Evolutionary conservation across 2,329 filamentous ascomycete species (phyloP).

Genomic region (Xylariales sp.): DNA sequence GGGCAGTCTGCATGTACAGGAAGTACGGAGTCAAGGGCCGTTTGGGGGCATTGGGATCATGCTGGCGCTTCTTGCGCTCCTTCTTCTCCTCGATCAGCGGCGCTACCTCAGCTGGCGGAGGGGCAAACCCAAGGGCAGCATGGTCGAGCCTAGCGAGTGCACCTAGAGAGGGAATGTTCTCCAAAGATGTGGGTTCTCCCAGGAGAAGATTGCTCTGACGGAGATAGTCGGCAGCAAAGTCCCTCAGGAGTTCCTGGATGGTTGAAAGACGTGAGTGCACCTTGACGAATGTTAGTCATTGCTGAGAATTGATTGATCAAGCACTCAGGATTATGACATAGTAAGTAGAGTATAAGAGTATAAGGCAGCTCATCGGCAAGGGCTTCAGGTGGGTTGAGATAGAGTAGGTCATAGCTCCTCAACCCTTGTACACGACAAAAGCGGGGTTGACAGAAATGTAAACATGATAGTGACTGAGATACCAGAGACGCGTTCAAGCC

Average conservation of each 20-base stretch:
- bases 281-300: conserved; percentile 44
- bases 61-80: conserved; percentile 82
- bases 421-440: background rate
- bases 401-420: background rate
- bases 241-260: conserved; percentile 73
- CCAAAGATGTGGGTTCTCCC: conserved; percentile 52
- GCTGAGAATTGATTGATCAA: background rate
- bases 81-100: conserved; percentile 65
- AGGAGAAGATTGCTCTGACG: conserved; percentile 84
- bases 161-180: conserved; percentile 34
- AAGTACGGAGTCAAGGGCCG: conserved; percentile 92
- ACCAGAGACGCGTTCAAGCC: background rate
- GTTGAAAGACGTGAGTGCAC: conserved; percentile 73
- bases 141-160: conserved; percentile 47
- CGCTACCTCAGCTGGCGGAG: conserved; percentile 16
- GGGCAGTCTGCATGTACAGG: conserved; percentile 85
- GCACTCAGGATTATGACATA: too few relatives aligned
- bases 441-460: background rate
- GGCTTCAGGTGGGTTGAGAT: background rate
- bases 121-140: conserved; percentile 33
- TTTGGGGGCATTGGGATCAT: conserved; percentile 93
- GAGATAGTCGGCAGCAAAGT: conserved; percentile 78
- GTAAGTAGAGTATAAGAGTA: background rate
- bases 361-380: background rate
- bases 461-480: background rate